Percentiles rank a stretch among this genome's conserved stretches.
Evolutionary conservation across 441 rosid genomes (phyloP).

Genomic region (Euphorbia schlechtendalii): DNA sequence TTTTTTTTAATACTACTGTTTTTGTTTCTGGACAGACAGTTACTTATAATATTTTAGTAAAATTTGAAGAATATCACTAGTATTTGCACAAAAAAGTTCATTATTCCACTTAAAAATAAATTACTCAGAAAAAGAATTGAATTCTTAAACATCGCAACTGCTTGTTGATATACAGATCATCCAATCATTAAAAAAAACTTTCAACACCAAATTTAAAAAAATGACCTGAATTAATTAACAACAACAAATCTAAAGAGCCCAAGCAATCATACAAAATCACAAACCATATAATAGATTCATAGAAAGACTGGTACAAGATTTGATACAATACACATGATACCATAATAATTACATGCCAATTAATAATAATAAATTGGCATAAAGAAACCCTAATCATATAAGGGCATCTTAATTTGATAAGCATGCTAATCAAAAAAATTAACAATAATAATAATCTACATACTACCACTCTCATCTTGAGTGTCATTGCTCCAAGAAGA

Average conservation of each 20-base stretch:
- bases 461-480: slow-evolving; percentile 26
- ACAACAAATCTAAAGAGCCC: neutral
- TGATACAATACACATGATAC: neutral
- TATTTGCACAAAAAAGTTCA: too few relatives aligned
- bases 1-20: too few relatives aligned
- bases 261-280: neutral
- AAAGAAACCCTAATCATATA: slow-evolving; percentile 25
- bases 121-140: too few relatives aligned
- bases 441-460: slow-evolving; percentile 11
- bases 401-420: slow-evolving; percentile 4
- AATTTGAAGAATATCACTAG: too few relatives aligned
- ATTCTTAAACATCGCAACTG: too few relatives aligned
- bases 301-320: slow-evolving; percentile 6
- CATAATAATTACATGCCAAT: neutral
- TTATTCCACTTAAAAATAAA: too few relatives aligned
- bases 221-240: too few relatives aligned
- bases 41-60: too few relatives aligned
- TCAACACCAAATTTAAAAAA: too few relatives aligned
- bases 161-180: too few relatives aligned
- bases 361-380: neutral
- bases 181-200: too few relatives aligned
- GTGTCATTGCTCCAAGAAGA: slow-evolving; percentile 32
- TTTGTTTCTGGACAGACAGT: too few relatives aligned
- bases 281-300: neutral
- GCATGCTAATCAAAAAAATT: neutral